Evolutionary conservation across 2,329 filamentous ascomycete species (phyloP).

Genomic region (Calonectria hongkongensis): DNA sequence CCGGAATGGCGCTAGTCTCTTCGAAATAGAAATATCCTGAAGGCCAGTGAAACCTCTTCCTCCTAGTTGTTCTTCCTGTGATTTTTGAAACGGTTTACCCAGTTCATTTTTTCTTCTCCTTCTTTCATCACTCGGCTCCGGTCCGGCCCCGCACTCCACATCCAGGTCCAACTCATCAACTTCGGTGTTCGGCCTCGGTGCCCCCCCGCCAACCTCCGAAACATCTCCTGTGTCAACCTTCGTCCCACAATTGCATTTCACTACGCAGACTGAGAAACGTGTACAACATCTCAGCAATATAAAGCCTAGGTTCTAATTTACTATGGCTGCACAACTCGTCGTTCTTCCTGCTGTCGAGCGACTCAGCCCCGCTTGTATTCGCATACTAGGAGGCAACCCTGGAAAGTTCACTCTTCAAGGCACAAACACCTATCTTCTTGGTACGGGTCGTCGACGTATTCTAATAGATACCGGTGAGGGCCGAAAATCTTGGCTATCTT

Average conservation of each 20-base stretch:
- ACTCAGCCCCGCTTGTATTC: constrained; percentile 85
- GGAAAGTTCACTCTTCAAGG: constrained; percentile 86
- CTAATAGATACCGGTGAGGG: constrained; percentile 95
- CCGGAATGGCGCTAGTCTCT: constrained; percentile 39
- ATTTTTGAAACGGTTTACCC: too few species aligned
- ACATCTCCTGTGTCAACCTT: background rate
- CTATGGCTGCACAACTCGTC: constrained; percentile 78
- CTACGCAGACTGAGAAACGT: background rate
- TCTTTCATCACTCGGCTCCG: constrained; percentile 16
- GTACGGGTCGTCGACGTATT: constrained; percentile 82
- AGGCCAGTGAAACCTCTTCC: background rate
- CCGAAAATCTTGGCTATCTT: constrained; percentile 80
- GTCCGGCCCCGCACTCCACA: constrained; percentile 34
- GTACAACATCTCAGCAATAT: background rate
- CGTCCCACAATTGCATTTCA: background rate
- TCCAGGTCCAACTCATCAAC: background rate
- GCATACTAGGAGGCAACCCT: constrained; percentile 93
- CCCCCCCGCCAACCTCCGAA: constrained; percentile 13
- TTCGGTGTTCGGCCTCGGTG: constrained; percentile 24
- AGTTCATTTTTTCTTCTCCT: background rate
- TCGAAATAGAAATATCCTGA: background rate
- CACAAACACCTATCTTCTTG: constrained; percentile 96
- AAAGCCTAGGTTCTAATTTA: background rate
- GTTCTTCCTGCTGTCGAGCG: constrained; percentile 84
- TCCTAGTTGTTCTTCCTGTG: background rate